A percentile compares a stretch with the other conserved stretches of the same genome.
phyloP scores from a whole-genome alignment of 1,284 basidiomycete genomes.

The Trichosporon inkin region DNA sequence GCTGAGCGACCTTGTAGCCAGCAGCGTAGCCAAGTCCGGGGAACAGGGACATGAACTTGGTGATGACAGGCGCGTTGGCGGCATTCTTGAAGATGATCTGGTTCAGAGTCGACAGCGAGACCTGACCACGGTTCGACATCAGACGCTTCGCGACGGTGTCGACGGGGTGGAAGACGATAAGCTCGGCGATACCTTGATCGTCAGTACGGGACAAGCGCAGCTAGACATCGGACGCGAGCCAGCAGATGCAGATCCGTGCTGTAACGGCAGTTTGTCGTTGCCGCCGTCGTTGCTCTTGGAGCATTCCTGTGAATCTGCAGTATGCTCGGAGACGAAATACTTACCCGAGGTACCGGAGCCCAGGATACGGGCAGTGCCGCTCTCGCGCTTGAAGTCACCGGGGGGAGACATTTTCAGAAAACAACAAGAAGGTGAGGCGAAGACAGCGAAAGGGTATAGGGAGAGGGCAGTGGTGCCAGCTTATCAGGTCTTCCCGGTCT shows the following conservation, averaged over 20 bases:
- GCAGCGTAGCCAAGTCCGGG: conserved; percentile 97
- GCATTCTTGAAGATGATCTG: conserved; percentile 83
- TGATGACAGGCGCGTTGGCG: conserved; percentile 64
- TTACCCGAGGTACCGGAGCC: conserved; percentile 87
- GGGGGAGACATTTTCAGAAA: conserved; percentile 42
- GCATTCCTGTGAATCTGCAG: neutral
- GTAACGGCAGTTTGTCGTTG: neutral
- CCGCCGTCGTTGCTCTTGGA: neutral
- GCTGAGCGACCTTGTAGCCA: conserved; percentile 91
- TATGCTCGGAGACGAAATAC: conserved; percentile 26
- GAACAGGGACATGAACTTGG: conserved; percentile 85
- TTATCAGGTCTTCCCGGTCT: conserved; percentile 4
- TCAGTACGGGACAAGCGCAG: conserved; percentile 1
- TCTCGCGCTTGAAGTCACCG: conserved; percentile 58
- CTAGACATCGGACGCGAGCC: no score
- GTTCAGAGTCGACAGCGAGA: conserved; percentile 61
- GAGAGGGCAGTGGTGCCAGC: neutral
- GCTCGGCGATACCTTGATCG: conserved; percentile 78
- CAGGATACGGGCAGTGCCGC: conserved; percentile 81
- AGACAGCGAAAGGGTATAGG: neutral
- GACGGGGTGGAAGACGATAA: conserved; percentile 84
- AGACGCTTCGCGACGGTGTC: conserved; percentile 96
- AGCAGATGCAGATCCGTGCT: neutral
- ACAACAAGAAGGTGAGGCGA: neutral
- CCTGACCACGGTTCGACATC: conserved; percentile 91